phyloP scores from a whole-genome alignment of 352 stramenopile genomes.

The Pythium dissimile region DNA sequence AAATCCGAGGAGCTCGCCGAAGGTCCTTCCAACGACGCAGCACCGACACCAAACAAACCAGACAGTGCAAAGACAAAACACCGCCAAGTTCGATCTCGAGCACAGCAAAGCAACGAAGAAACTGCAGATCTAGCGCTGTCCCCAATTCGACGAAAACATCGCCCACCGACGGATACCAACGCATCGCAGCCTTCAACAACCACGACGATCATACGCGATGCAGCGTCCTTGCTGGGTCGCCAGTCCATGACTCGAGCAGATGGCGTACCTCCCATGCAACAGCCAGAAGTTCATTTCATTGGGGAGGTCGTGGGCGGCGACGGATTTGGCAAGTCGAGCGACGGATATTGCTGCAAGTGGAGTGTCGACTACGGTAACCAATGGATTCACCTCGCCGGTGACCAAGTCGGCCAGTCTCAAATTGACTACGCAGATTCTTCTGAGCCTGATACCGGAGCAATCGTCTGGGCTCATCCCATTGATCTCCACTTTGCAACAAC shows the following conservation, averaged over 20 bases:
- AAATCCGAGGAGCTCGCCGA: background rate
- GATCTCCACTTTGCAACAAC: conserved; percentile 62
- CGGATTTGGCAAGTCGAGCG: conserved; percentile 32
- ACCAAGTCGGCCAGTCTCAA: conserved; percentile 61
- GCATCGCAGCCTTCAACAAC: background rate
- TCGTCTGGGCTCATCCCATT: conserved; percentile 62
- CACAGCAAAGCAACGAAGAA: background rate
- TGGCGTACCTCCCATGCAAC: conserved; percentile 32
- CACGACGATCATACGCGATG: conserved; percentile 12
- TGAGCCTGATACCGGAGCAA: conserved; percentile 18
- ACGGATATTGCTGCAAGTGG: conserved; percentile 65
- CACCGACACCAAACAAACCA: background rate
- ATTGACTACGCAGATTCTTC: conserved; percentile 38
- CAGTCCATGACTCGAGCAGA: background rate
- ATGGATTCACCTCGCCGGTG: conserved; percentile 57
- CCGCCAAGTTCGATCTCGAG: background rate
- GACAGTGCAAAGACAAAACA: background rate
- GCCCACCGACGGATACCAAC: background rate
- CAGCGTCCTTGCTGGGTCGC: background rate
- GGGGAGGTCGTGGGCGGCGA: conserved; percentile 62
- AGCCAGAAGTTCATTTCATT: conserved; percentile 70
- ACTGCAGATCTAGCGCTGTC: conserved; percentile 1
- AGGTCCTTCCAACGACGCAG: no score
- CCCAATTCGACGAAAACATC: conserved; percentile 13
- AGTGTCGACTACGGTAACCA: conserved; percentile 54